These are phyloP conservation scores for Pythium aristosporum DNA, from an alignment of 352 stramenopile species.

Conservation along the genomic window DNA sequence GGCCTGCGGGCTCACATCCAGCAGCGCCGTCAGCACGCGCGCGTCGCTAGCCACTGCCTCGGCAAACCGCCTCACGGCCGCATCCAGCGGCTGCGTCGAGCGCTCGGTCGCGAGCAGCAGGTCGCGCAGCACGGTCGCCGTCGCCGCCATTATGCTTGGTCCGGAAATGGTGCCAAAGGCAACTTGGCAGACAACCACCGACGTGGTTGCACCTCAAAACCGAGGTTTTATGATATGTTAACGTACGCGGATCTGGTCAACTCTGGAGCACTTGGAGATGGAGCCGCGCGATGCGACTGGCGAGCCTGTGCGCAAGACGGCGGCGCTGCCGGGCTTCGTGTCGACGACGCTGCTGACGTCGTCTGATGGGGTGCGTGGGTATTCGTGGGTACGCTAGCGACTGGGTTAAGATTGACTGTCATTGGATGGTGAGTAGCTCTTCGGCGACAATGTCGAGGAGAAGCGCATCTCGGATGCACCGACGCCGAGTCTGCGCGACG, in stretches of 20 bases:
- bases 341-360: slow-evolving; percentile 84
- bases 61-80: slow-evolving; percentile 41
- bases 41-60: slow-evolving; percentile 8
- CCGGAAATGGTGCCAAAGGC: slow-evolving; percentile 11
- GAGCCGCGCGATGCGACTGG: slow-evolving; percentile 27
- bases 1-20: slow-evolving; percentile 52
- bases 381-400: not conserved
- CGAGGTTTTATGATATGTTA: slow-evolving; percentile 21
- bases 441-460: slow-evolving; percentile 86
- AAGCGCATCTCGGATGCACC: slow-evolving; percentile 71
- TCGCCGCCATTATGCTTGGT: slow-evolving; percentile 5
- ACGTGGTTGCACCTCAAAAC: slow-evolving; percentile 11
- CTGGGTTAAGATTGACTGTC: not conserved
- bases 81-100: slow-evolving; percentile 57
- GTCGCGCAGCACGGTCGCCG: slow-evolving; percentile 47
- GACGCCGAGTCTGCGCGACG: slow-evolving; percentile 38
- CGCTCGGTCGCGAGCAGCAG: slow-evolving; percentile 67
- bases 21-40: slow-evolving; percentile 32
- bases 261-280: slow-evolving; percentile 10
- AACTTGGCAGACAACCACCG: slow-evolving; percentile 23
- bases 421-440: slow-evolving; percentile 48
- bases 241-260: slow-evolving; percentile 11
- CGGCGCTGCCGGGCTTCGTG: slow-evolving; percentile 56
- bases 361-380: slow-evolving; percentile 63
- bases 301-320: slow-evolving; percentile 18